A percentile compares a stretch with the other conserved stretches of the same genome.
These are phyloP conservation scores for Fraxinus sp. DNA, from an alignment of 305 asterid species.

Conservation along the genomic window DNA sequence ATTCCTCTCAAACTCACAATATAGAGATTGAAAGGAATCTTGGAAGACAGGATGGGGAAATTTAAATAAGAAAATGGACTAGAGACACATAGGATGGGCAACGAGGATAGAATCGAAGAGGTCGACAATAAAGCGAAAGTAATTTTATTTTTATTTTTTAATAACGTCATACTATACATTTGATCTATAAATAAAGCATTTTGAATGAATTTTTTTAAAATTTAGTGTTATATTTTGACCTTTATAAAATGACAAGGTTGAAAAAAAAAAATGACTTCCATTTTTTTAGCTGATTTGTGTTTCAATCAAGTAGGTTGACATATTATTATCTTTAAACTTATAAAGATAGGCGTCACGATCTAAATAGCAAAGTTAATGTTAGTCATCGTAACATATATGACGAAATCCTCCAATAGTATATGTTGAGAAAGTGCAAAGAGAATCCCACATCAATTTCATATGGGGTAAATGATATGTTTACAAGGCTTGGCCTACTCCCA, in stretches of 20 bases:
- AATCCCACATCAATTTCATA: neutral
- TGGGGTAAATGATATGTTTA: neutral
- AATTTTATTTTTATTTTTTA: too few relatives aligned
- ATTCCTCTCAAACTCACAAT: neutral
- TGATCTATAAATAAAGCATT: neutral
- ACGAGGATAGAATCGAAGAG: neutral
- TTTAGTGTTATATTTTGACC: neutral
- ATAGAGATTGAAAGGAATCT: neutral
- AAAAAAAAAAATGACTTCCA: neutral
- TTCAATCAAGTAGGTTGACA: neutral
- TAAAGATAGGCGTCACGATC: neutral
- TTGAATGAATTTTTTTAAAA: neutral
- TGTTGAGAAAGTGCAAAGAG: neutral
- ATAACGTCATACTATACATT: too few relatives aligned
- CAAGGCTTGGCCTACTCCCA: neutral
- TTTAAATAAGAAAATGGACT: too few relatives aligned
- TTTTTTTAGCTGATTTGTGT: neutral
- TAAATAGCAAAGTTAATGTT: too few relatives aligned
- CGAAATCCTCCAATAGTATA: neutral
- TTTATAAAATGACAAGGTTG: neutral
- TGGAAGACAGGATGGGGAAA: too few relatives aligned
- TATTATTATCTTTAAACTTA: neutral
- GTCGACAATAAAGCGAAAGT: too few relatives aligned
- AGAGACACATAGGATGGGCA: neutral
- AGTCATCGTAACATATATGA: neutral